Evolutionary conservation across 257 asterid genomes (phyloP), one percentile per base, ranked within the genome.

Genomic region (Salvia hispanica): DNA sequence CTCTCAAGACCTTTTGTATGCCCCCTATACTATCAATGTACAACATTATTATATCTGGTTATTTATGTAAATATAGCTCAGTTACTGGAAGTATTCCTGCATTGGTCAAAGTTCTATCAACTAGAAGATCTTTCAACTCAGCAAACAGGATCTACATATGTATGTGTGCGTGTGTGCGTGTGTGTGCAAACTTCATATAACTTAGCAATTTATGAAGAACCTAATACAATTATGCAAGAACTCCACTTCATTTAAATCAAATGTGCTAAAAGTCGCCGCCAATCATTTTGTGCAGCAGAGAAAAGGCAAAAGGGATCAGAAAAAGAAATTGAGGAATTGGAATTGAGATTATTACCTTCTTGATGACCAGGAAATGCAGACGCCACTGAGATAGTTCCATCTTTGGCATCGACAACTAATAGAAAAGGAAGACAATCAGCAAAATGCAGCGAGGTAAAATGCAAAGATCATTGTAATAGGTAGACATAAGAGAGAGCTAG

Each of bases 341-440:
- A 51, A 57, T 25, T 25, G 21, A 25, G 31, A 25, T 25, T 25
- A 25, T 68, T 84, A 87, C 96, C 96, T 87, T 88, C 87, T 72
- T 85, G 95, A 70, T 88, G 90, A 58, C 82, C 92, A 71, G 95
- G 81, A 72, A 88, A 89, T 66, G 95, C 95, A 65, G 96, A 66
- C 9, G 96, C 90, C 62, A 89, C 96, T 4, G 96, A 84, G 74
- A 89, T 80, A 45, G 90, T 83, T 72, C 92, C 96, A 57, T 83
- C 95, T 77, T 78, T 83, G 47, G 92, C 77, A 73, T 81, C 92
- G 74, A 89, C 82, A 81, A 89, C 92, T 89, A 58, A 51, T 57
- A 72, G 25, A 25, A 73, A 42, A 63, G 21, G 43, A 75, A 58
- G 47, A 33, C 57, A 59, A 64, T 67, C 56, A 75, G 64, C 21